Evolutionary conservation across 2,329 filamentous ascomycete genomes (phyloP).

Genomic region (Paraphoma chrysanthemicola): DNA sequence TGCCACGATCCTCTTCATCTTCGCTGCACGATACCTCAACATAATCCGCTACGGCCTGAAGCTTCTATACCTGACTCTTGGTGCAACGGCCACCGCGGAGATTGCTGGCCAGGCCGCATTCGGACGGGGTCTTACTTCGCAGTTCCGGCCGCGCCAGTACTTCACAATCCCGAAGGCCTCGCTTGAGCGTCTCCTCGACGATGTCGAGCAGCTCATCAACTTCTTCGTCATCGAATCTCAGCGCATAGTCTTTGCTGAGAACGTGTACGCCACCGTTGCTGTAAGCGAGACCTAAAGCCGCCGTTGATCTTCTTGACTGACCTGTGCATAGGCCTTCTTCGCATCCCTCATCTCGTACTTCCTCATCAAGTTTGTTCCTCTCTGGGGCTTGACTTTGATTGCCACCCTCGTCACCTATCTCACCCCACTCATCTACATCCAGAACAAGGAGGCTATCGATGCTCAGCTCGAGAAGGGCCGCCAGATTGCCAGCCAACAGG

Average conservation of each 20-base stretch:
- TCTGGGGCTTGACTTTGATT: slow-evolving; percentile 68
- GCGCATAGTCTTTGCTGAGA: slow-evolving; percentile 71
- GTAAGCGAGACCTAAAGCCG: slow-evolving; percentile 55
- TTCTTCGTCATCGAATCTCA: slow-evolving; percentile 74
- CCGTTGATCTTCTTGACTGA: neutral
- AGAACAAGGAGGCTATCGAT: slow-evolving; percentile 70
- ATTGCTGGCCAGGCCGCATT: slow-evolving; percentile 62
- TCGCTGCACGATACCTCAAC: slow-evolving; percentile 68
- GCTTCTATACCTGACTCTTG: slow-evolving; percentile 64
- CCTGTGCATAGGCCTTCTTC: slow-evolving; percentile 60
- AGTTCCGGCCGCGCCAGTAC: slow-evolving; percentile 69
- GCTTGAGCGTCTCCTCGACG: slow-evolving; percentile 66
- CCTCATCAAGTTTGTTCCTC: slow-evolving; percentile 70
- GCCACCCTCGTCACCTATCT: slow-evolving; percentile 64
- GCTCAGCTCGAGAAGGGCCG: slow-evolving; percentile 63
- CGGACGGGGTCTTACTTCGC: slow-evolving; percentile 65
- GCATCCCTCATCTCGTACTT: slow-evolving; percentile 67
- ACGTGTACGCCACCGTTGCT: slow-evolving; percentile 65
- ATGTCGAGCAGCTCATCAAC: slow-evolving; percentile 70
- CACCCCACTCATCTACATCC: slow-evolving; percentile 67
- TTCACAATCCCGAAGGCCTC: slow-evolving; percentile 71
- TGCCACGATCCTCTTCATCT: slow-evolving; percentile 64
- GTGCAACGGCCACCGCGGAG: slow-evolving; percentile 65
- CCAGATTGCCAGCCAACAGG: slow-evolving; percentile 63
- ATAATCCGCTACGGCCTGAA: slow-evolving; percentile 69